Evolutionary conservation across 2,329 filamentous ascomycete species (phyloP), one percentile per base, ranked within the genome.

Genomic region (Penicillium sp.): DNA sequence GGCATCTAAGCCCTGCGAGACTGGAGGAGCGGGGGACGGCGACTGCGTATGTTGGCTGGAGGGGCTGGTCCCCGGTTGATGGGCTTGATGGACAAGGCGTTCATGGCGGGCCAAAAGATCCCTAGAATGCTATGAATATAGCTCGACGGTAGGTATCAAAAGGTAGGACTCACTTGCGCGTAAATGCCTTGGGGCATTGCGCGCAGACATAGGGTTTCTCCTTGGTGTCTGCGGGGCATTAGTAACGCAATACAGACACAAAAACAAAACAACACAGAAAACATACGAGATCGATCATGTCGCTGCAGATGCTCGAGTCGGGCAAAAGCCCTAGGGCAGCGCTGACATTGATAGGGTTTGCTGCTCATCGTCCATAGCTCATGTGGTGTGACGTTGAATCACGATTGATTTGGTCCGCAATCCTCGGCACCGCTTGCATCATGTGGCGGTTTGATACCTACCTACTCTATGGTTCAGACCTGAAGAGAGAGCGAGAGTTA

Each of bases 231-330:
- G 42, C 24, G 28, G 33, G 41, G 39, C n/a, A 33, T 54, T 43
- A 58, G 52, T 43, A 33, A 32, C 15, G 15, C n/a, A 23, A 32
- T 37, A 25, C 32, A 20, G 4, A 24, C 18, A 3, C 1, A 8
- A 24, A n/a, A 29, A 20, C 23, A 32, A 15, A 23, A 23, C 3
- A 32, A 15, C 20, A 23, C 3, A 23, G 20, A 23, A 29, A 18
- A 51, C 44, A 15, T 63, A 68, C 65, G 66, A 29, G 66, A 68
- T 38, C 66, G 64, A 51, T 68, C 65, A 48, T 68, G 65, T 8
- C 65, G 60, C 58, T 68, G 66, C 20, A 68, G 58, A 63, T 68
- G 66, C 47, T 68, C 66, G 33, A 68, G 46, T 9, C 66, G 64
- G 24, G 65, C 65, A 49, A 68, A 68, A 10, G 60, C 48, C 38